Conservation (phyloP, 805 yeast genomes). For the Candida cerambycidarum region DNA sequence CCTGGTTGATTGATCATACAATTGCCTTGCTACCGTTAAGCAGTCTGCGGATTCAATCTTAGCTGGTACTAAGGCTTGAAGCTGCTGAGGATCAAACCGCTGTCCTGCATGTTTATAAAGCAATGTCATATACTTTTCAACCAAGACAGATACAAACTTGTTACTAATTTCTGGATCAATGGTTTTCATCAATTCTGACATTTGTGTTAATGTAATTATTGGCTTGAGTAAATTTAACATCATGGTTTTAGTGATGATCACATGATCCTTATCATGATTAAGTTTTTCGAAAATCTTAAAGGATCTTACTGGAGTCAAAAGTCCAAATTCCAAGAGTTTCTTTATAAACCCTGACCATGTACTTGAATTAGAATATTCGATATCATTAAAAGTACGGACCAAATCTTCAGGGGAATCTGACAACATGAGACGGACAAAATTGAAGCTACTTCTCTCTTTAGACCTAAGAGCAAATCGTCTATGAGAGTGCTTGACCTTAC, state of each 20-base stretch:
- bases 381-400: conserved; percentile 32
- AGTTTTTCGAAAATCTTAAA: conserved; percentile 27
- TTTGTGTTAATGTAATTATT: conserved; percentile 12
- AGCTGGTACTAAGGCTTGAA: neutral
- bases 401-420: conserved; percentile 36
- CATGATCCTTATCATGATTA: conserved; percentile 17
- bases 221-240: conserved; percentile 31
- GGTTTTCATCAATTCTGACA: conserved; percentile 13
- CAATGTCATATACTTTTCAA: conserved; percentile 29
- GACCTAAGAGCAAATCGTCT: conserved; percentile 23
- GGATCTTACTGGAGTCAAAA: conserved; percentile 30
- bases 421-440: conserved; percentile 26
- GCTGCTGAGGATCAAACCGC: neutral
- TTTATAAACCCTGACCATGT: conserved; percentile 37
- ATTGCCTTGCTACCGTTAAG: conserved; percentile 2
- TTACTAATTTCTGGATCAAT: neutral
- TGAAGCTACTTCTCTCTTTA: conserved; percentile 23
- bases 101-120: conserved; percentile 17
- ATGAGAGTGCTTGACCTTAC: conserved; percentile 8
- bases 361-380: conserved; percentile 25
- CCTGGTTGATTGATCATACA: conserved; percentile 11
- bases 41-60: neutral
- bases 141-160: conserved; percentile 17
- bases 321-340: conserved; percentile 31
- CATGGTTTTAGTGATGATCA: conserved; percentile 34